Evolutionary conservation across 2,329 filamentous ascomycete genomes (phyloP).

Genomic region (Lithohypha guttulata): DNA sequence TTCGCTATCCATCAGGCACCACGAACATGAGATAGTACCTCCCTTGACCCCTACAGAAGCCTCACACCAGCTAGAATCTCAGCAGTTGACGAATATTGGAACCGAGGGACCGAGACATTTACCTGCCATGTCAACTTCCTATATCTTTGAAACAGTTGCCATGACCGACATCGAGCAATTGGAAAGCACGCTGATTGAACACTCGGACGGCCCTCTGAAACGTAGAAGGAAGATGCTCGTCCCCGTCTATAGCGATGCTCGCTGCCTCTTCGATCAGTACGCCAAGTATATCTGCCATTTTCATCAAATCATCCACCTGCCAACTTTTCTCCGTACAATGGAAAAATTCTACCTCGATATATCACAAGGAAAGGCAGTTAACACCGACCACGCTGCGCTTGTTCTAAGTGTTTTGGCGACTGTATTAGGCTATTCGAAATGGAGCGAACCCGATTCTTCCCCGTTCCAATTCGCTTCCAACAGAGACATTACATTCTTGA

Average conservation of each 20-base stretch:
- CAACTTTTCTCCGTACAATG: constrained; percentile 22
- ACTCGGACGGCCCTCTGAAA: not conserved
- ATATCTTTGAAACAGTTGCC: constrained; percentile 2
- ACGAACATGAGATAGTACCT: not conserved
- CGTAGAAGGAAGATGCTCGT: constrained; percentile 16
- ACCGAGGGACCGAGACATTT: not conserved
- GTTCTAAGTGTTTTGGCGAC: constrained; percentile 27
- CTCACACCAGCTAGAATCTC: constrained; percentile 6
- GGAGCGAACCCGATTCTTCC: constrained; percentile 1
- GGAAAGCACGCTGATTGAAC: not conserved
- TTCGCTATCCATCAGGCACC: not conserved
- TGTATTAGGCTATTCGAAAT: constrained; percentile 21
- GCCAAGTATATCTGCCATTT: constrained; percentile 26
- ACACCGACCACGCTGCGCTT: constrained; percentile 25
- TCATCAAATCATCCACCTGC: constrained; percentile 28
- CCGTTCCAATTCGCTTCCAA: constrained; percentile 2
- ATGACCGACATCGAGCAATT: not conserved
- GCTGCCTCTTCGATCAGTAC: constrained; percentile 27
- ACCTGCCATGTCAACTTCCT: constrained; percentile 2
- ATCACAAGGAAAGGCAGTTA: constrained; percentile 15
- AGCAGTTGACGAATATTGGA: not conserved
- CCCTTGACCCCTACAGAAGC: constrained; percentile 4
- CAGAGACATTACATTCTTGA: constrained; percentile 5
- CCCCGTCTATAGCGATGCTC: constrained; percentile 24
- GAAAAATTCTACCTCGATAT: constrained; percentile 24